Base-by-base conservation (phyloP, 305 asterid genomes). In the Fraxinus latifolia region DNA sequence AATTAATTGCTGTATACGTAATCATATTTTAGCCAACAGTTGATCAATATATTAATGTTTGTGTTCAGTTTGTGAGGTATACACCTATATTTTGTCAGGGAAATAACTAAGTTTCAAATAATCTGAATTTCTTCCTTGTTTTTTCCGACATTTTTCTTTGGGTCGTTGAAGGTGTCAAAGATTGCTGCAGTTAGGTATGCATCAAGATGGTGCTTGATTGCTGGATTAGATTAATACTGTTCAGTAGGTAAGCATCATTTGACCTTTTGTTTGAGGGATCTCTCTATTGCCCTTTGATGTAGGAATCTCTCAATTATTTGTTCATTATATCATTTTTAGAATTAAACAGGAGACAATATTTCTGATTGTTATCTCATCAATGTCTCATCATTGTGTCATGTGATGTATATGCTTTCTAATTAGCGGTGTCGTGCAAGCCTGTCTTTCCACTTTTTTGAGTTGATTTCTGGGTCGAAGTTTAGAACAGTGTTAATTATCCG, bases 131-230 rank as follows among this genome's bases (percentile, higher is more conserved):
- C 11, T 44, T 27, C 21, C 75, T 27, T 31, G 21, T 68, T 68
- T 68, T 68, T 31, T 29, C 39, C 9, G 33, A 62, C 5, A 67
- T 62, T 23, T 7, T 33, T 39, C 2, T 2, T 11, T 2, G 47
- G 47, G 31, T 42, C 8, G 5, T 50, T 68, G 34, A 77, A 77
- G 76, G 58, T 58, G 77, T 37, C 21, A 23, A 33, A 67, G 76
- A 36, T 77, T 60, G 70, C 71, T 84, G 85, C 81, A 79, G n/a
- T 86, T 55, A 60, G 81, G 76, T 80, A 74, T 34, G 86, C 84
- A 77, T 58, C 74, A 74, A 77, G 68, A 60, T 83, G 65, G 21
- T 14, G 79, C 82, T 80, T 67, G 83, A 78, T 80, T 80, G 83
- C 67, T 67, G 81, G 79, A 53, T 72, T 76, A 27, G 50, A 31